These are phyloP conservation scores for Microbotryum scabiosae DNA, from an alignment of 1,284 basidiomycete genomes.

Conservation along the genomic window DNA sequence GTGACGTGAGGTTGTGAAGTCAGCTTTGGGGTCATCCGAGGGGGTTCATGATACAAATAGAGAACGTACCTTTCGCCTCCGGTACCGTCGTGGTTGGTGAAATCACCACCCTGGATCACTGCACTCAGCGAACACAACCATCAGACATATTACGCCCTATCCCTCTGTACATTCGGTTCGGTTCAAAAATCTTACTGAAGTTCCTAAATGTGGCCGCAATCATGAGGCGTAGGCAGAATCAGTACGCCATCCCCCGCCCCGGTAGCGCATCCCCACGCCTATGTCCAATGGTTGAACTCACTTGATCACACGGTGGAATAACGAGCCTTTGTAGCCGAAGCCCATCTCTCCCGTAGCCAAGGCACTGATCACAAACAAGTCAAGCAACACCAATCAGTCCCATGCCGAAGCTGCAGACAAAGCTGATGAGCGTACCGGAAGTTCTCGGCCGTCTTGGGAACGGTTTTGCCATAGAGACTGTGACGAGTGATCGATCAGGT, in stretches of 20 bases:
- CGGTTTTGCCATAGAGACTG: conserved; percentile 51
- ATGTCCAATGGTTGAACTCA: conserved; percentile 37
- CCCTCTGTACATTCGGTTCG: conserved; percentile 1
- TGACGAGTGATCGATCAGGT: not conserved
- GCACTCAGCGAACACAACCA: not conserved
- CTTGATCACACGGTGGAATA: conserved; percentile 53
- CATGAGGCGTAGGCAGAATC: too few species aligned
- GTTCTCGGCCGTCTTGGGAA: conserved; percentile 64
- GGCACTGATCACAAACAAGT: conserved; percentile 39
- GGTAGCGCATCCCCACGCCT: too few species aligned
- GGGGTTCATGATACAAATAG: not conserved
- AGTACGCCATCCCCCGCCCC: too few species aligned
- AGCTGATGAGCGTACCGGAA: conserved; percentile 38
- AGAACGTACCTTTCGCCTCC: conserved; percentile 34
- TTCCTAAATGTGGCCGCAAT: too few species aligned
- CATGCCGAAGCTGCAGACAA: not conserved
- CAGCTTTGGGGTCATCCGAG: not conserved
- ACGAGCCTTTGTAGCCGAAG: conserved; percentile 60
- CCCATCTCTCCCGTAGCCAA: conserved; percentile 65
- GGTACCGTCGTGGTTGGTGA: conserved; percentile 45
- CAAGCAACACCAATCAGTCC: not conserved
- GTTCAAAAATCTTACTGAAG: conserved; percentile 1
- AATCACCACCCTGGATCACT: conserved; percentile 54
- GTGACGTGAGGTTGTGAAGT: not conserved
- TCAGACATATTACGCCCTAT: conserved; percentile 14